Evolutionary conservation across 2,329 filamentous ascomycete genomes (phyloP).

Genomic region (Penicillium sp.): DNA sequence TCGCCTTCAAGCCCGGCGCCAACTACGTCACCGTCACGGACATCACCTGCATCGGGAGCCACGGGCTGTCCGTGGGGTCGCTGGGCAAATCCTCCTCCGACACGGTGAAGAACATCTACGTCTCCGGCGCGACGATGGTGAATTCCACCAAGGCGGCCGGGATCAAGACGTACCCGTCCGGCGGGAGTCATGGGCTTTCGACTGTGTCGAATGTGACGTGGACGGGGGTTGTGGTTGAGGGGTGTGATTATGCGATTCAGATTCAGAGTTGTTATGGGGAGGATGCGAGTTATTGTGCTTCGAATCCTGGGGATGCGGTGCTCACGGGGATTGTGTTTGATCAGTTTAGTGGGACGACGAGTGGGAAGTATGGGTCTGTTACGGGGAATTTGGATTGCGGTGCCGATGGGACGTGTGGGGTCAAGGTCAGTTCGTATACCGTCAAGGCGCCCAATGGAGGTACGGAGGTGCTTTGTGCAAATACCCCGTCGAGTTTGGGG

Average conservation of each 20-base stretch:
- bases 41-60: constrained; percentile 51
- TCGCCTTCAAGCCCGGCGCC: constrained; percentile 48
- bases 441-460: constrained; percentile 39
- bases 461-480: constrained; percentile 37
- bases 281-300: constrained; percentile 38
- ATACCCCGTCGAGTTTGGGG: constrained; percentile 35
- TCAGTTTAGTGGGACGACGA: constrained; percentile 44
- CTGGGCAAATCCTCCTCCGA: constrained; percentile 46
- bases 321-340: constrained; percentile 41
- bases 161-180: constrained; percentile 51
- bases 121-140: constrained; percentile 45
- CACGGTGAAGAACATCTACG: constrained; percentile 47
- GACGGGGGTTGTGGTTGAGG: constrained; percentile 39
- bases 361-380: constrained; percentile 37
- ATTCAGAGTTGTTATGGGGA: constrained; percentile 51
- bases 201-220: constrained; percentile 49
- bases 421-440: constrained; percentile 36
- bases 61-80: constrained; percentile 53
- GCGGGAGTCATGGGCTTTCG: constrained; percentile 39
- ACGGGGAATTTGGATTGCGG: constrained; percentile 45
- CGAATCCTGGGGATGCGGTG: constrained; percentile 37
- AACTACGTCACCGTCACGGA: constrained; percentile 44
- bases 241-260: constrained; percentile 49
- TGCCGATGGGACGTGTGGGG: constrained; percentile 40
- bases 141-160: constrained; percentile 49